Conservation (phyloP, 2,329 filamentous ascomycete genomes). For the Cadophora malorum region DNA sequence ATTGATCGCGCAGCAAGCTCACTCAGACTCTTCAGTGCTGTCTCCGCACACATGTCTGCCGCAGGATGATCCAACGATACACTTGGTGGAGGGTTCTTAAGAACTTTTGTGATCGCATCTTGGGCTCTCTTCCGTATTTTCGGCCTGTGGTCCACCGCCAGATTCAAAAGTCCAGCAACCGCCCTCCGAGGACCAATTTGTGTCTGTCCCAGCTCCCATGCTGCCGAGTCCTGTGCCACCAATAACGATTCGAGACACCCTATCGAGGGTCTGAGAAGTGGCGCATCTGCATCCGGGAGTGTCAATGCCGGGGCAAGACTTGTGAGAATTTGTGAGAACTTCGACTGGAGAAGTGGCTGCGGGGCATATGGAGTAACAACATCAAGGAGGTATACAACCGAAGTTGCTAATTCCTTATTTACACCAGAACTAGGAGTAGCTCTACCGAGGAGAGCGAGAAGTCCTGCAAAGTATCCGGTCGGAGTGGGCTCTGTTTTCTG, state of each 20-base stretch:
- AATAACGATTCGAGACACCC: conserved; percentile 93
- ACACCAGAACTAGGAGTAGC: conserved; percentile 69
- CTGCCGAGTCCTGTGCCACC: conserved; percentile 82
- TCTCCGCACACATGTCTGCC: conserved; percentile 94
- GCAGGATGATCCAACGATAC: conserved; percentile 94
- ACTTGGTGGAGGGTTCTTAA: conserved; percentile 86
- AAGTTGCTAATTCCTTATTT: conserved; percentile 82
- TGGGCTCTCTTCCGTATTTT: conserved; percentile 95
- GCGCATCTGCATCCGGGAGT: conserved; percentile 81
- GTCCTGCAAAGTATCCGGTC: conserved; percentile 94
- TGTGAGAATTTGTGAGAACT: conserved; percentile 92
- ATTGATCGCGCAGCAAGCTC: conserved; percentile 71
- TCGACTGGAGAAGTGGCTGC: conserved; percentile 85
- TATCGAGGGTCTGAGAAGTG: conserved; percentile 84
- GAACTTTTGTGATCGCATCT: conserved; percentile 82
- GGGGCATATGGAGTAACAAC: conserved; percentile 86
- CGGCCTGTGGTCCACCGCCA: conserved; percentile 85
- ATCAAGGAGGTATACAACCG: conserved; percentile 95
- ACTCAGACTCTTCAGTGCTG: conserved; percentile 79
- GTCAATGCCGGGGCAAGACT: conserved; percentile 85
- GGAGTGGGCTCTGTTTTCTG: conserved; percentile 84
- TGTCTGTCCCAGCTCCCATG: conserved; percentile 85
- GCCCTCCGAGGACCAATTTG: conserved; percentile 87
- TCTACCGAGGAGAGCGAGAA: conserved; percentile 85
- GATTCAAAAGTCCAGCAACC: conserved; percentile 81